Evolutionary conservation across 2,329 filamentous ascomycete species (phyloP).

Genomic region (Neofusicoccum kwambonambiense): DNA sequence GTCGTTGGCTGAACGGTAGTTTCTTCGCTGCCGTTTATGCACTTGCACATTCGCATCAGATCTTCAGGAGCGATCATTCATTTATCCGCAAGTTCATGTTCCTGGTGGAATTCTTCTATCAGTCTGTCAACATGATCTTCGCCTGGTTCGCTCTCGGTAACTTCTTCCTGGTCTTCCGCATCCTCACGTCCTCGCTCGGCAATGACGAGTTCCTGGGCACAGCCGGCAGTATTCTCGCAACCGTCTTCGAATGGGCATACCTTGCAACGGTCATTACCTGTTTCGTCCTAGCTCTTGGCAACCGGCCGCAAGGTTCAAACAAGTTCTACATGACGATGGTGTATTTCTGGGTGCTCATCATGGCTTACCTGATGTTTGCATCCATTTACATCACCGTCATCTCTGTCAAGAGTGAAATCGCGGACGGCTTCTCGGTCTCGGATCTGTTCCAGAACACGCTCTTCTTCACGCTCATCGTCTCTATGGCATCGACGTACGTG

Average conservation of each 20-base stretch:
- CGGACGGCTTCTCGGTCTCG: slow-evolving; percentile 62
- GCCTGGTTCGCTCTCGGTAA: slow-evolving; percentile 98
- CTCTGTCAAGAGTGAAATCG: slow-evolving; percentile 72
- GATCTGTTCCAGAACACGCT: slow-evolving; percentile 82
- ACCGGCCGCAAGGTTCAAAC: slow-evolving; percentile 90
- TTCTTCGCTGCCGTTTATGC: slow-evolving; percentile 98
- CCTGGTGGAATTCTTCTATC: slow-evolving; percentile 89
- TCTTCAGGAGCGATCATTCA: slow-evolving; percentile 90
- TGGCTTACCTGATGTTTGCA: slow-evolving; percentile 93
- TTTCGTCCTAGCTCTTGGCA: slow-evolving; percentile 91
- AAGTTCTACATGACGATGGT: slow-evolving; percentile 95
- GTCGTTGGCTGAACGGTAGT: slow-evolving; percentile 95
- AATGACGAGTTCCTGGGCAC: slow-evolving; percentile 67
- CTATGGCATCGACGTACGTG: slow-evolving; percentile 85
- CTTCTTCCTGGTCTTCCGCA: slow-evolving; percentile 98
- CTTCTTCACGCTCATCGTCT: slow-evolving; percentile 93
- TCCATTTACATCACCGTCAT: slow-evolving; percentile 90
- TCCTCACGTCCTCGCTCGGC: slow-evolving; percentile 84
- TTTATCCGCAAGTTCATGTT: slow-evolving; percentile 85
- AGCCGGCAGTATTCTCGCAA: slow-evolving; percentile 75
- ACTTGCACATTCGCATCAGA: slow-evolving; percentile 91
- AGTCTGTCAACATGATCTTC: slow-evolving; percentile 95
- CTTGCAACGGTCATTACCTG: slow-evolving; percentile 88
- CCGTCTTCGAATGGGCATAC: slow-evolving; percentile 96
- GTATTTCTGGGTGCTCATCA: slow-evolving; percentile 96